A percentile compares a stretch with the other conserved stretches of the same genome.
phyloP scores from a whole-genome alignment of 805 yeast genomes.

The Hagleromyces aurorensis region DNA sequence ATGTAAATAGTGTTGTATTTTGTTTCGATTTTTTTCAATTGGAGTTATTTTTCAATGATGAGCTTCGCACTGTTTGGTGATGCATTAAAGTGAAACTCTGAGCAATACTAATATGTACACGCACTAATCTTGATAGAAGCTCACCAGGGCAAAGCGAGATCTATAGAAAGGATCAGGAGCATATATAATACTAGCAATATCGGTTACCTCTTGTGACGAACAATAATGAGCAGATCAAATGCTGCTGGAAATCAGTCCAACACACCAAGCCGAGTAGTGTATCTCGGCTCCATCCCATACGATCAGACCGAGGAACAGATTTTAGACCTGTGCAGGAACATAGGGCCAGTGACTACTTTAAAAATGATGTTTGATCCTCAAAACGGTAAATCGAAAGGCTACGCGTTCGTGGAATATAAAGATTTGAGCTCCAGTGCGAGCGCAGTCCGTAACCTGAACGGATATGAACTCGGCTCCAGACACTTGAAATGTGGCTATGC shows the following conservation, averaged over 20 bases:
- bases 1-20: no score
- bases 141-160: no score
- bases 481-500: slow-evolving; percentile 68
- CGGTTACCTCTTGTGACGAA: no score
- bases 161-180: no score
- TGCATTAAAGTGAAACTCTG: no score
- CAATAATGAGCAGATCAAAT: slow-evolving; percentile 11
- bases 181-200: no score
- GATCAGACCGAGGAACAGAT: slow-evolving; percentile 93
- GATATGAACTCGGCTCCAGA: slow-evolving; percentile 66
- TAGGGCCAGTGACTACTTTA: slow-evolving; percentile 76
- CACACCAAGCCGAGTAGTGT: slow-evolving; percentile 42
- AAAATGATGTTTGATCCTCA: slow-evolving; percentile 77
- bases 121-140: no score
- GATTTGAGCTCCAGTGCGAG: slow-evolving; percentile 83
- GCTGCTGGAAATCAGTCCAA: slow-evolving; percentile 16
- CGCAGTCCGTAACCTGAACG: slow-evolving; percentile 83
- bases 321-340: slow-evolving; percentile 73
- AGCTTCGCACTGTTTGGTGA: no score
- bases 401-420: slow-evolving; percentile 76
- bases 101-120: no score
- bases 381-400: slow-evolving; percentile 87
- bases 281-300: slow-evolving; percentile 83
- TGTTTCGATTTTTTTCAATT: no score
- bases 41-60: no score